Conservation (phyloP, 2,329 filamentous ascomycete species). For the Ceratocystis diversiconidia region DNA sequence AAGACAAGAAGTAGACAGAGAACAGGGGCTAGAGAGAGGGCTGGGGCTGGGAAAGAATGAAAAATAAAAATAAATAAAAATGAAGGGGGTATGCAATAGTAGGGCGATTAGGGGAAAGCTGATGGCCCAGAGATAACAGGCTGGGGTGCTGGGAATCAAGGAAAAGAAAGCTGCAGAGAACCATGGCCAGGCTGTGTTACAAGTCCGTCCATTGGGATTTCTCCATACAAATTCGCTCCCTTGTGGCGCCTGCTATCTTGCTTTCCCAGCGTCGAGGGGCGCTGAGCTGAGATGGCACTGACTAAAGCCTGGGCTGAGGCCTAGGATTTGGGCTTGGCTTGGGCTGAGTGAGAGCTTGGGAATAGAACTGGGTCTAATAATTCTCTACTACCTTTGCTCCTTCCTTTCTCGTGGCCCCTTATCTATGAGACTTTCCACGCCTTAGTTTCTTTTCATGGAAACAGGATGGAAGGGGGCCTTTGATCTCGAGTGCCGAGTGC, state of each 20-base stretch:
- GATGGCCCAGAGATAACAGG: no score
- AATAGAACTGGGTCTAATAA: background rate
- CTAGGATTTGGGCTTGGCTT: background rate
- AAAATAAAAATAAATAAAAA: background rate
- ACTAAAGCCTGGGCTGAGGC: background rate
- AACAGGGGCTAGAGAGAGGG: background rate
- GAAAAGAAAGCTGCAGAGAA: background rate
- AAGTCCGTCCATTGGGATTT: background rate
- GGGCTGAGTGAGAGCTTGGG: background rate
- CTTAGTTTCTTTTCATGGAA: constrained; percentile 16
- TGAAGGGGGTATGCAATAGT: background rate
- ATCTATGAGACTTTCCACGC: constrained; percentile 13
- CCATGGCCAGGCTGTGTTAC: background rate
- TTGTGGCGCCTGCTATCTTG: background rate
- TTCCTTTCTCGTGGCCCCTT: background rate
- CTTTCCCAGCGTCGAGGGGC: background rate
- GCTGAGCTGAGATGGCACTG: background rate
- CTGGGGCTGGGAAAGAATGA: background rate
- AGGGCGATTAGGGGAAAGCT: background rate
- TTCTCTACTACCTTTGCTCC: background rate
- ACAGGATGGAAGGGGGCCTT: background rate
- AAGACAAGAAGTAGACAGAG: background rate
- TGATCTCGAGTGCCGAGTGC: background rate
- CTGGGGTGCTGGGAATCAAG: no score
- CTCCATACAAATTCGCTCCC: background rate